Percentiles rank a stretch among this genome's conserved stretches.
These are phyloP conservation scores for Tolypocladium endophyticum DNA, from an alignment of 2,329 filamentous ascomycete genomes.

Conservation along the genomic window DNA sequence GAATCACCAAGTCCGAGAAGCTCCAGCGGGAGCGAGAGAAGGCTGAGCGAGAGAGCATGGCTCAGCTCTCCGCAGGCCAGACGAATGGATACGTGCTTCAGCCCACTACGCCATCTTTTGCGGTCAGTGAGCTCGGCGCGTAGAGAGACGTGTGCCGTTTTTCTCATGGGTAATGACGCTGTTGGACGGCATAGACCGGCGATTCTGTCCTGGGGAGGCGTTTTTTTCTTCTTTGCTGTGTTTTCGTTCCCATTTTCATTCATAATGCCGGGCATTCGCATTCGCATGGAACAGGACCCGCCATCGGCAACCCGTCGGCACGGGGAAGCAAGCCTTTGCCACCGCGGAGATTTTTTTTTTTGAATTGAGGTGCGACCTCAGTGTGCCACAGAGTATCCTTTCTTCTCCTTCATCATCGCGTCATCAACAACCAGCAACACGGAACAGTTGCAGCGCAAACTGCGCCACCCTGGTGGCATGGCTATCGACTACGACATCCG, in stretches of 20 bases:
- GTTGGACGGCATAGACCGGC: background rate
- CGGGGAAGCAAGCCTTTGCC: background rate
- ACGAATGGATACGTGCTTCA: constrained; percentile 25
- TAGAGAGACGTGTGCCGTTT: constrained; percentile 5
- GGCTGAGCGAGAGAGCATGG: constrained; percentile 53
- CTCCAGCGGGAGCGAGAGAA: constrained; percentile 75
- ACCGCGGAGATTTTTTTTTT: background rate
- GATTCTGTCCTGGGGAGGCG: background rate
- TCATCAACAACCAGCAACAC: too few species aligned
- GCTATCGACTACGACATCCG: too few species aligned
- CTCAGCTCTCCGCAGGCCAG: constrained; percentile 27
- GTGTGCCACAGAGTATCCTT: background rate
- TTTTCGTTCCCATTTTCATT: background rate
- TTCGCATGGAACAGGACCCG: background rate
- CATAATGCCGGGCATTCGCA: background rate
- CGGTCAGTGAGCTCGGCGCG: constrained; percentile 25
- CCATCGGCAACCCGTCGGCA: background rate
- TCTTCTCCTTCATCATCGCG: too few species aligned
- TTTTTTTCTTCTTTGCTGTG: background rate
- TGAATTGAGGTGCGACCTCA: background rate
- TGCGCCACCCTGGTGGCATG: too few species aligned
- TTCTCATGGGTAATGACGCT: background rate
- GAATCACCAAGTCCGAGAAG: constrained; percentile 78
- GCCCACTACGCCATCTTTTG: constrained; percentile 24
- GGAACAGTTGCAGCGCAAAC: too few species aligned